Percentiles rank a stretch among this genome's conserved stretches.
Evolutionary conservation across 2,329 filamentous ascomycete genomes (phyloP).

Genomic region (Calonectria pteridis): DNA sequence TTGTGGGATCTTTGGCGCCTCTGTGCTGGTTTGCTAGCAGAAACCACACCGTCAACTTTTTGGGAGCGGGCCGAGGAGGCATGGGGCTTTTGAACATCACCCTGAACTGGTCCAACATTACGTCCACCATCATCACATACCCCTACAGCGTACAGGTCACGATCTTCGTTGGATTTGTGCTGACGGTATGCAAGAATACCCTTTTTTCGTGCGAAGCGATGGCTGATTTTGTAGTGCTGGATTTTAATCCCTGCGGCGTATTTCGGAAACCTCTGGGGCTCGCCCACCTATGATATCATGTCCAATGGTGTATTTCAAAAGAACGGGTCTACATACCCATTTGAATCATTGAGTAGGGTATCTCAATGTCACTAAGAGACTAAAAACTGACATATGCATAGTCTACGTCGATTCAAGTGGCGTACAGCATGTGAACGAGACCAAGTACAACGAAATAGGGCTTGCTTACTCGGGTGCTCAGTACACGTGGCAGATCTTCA

Average conservation of each 20-base stretch:
- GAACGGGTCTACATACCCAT: conserved; percentile 12
- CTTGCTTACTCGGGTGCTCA: conserved; percentile 70
- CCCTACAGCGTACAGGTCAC: conserved; percentile 72
- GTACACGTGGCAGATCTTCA: conserved; percentile 69
- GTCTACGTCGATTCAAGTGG: conserved; percentile 40
- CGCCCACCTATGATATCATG: conserved; percentile 65
- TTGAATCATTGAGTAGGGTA: conserved; percentile 42
- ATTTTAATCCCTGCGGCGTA: conserved; percentile 70
- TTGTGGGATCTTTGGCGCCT: conserved; percentile 70
- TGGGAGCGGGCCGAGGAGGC: conserved; percentile 71
- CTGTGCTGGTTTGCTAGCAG: conserved; percentile 73
- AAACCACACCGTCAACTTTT: conserved; percentile 69
- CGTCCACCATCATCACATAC: conserved; percentile 62
- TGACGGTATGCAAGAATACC: conserved; percentile 45
- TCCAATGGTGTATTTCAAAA: conserved; percentile 64
- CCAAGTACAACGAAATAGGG: conserved; percentile 61
- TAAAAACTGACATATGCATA: background rate
- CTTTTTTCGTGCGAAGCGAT: background rate
- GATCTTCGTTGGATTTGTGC: conserved; percentile 65
- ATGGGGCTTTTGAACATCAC: conserved; percentile 72
- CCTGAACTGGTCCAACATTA: conserved; percentile 71
- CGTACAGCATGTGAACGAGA: conserved; percentile 61
- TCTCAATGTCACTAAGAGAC: too few species aligned
- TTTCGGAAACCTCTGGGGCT: conserved; percentile 66
- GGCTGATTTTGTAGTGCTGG: conserved; percentile 58